Evolutionary conservation across 305 asterid genomes (phyloP), one percentile per base, ranked within the genome.

Genomic region (Lippia alba): DNA sequence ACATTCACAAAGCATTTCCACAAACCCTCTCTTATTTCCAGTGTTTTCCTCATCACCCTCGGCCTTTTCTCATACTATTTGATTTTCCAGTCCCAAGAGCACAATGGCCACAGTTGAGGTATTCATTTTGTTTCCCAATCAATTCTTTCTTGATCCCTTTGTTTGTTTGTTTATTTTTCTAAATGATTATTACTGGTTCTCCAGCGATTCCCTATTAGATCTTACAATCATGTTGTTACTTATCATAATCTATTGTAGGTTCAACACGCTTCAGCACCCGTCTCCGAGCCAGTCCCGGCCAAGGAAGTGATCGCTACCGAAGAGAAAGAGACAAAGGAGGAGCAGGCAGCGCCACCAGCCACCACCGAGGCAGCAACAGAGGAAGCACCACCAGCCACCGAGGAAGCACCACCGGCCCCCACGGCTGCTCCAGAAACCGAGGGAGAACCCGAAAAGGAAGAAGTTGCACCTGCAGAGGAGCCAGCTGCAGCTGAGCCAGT

Each of bases 41-140:
- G 24, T 39, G 40, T 70, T 56, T 34, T 59, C 54, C 4, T 14
- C 59, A 54, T 33, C 30, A 24, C 3, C 30, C 30, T 24, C 30
- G 3, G 30, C 30, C 15, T 44, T 18, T 33, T 15, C 61, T 32
- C 45, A 5, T 20, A 19, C 6, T 10, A 2, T 14, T 44, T 10
- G 12, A 44, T 17, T 54, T 49, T 40, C 48, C n/a, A 30, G 48
- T 20, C 41, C 34, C 20, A 7, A 49, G 12, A 46, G 14, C 48
- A 56, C 71, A 81, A 88, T 88, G 96, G 90, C 92, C 59, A 73
- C 74, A 6, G 85, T 63, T 84, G 77, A 84, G 91, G 91, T 76
- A 76, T 16, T 60, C 32, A 0, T 56, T 51, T 57, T 40, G 33
- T 39, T 70, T 55, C 17, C 18, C 44, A 19, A 6, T 56, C 8